Base-by-base conservation (phyloP, 2,329 filamentous ascomycete species). In the Pseudogymnoascus sp. region DNA sequence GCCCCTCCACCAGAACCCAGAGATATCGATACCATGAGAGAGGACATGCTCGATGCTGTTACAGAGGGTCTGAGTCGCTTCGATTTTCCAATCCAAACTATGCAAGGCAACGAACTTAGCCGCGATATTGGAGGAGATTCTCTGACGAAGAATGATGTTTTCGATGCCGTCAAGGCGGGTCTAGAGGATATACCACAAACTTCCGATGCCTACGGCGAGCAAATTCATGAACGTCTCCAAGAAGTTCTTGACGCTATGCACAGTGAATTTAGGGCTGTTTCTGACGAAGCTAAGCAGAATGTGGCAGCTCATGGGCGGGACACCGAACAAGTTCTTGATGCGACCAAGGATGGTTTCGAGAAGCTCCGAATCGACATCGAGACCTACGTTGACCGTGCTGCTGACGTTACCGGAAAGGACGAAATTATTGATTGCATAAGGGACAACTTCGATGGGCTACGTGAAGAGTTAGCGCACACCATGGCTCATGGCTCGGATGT, bases 261-360 rank as follows among this genome's bases (percentile, higher is more conserved):
- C 38, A 76, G 79, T 1, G 85, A 88, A 70, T 86, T 88, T 72
- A 80, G 78, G 66, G 77, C 80, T 2, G 78, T 85, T 1, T 85
- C 84, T 0, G 81, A 86, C 28, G 85, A 87, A 69, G 82, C 84
- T 9, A 92, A 93, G 73, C 85, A 93, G 69, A 93, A 91, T 68
- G 88, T 91, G 18, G 85, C 89, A 2, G 88, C 89, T 66, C 90
- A 87, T 68, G 90, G 89, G 42, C 84, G 87, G 64, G 91, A 95
- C 72, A 93, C 91, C 0, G 92, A 96, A 73, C 91, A 96, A 73
- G 87, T 96, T 11, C 80, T 97, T 3, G 90, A 95, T 73, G 90
- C 91, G 0, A 88, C 96, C 46, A 93, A 91, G 68, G 91, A 96
- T 72, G 92, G 92, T 0, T 82, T 96, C 12, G 91, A 96, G 68